Percentiles rank a stretch among this genome's conserved stretches.
Evolutionary conservation across 1,284 basidiomycete species (phyloP).

Genomic region (Rhizoctonia solani): DNA sequence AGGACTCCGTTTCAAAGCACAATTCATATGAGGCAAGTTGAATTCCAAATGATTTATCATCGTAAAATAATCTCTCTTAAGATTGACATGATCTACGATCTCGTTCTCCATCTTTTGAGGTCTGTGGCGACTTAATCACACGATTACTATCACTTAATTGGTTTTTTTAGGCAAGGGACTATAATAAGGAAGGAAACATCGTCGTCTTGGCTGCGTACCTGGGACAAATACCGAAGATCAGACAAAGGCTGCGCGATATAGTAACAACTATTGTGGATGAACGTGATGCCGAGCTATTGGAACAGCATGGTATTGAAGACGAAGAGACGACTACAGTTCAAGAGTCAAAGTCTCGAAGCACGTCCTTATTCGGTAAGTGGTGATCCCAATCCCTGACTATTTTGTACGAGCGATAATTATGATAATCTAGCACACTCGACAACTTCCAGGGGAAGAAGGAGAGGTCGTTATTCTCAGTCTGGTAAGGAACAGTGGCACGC

Average conservation of each 20-base stretch:
- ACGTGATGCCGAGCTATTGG: constrained; percentile 62
- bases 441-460: constrained; percentile 60
- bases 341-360: constrained; percentile 54
- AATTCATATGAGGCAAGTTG: constrained; percentile 66
- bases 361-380: constrained; percentile 45
- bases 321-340: constrained; percentile 48
- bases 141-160: too few species aligned
- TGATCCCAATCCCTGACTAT: background rate
- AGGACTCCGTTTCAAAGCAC: constrained; percentile 64
- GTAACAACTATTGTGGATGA: constrained; percentile 70
- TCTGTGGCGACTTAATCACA: too few species aligned
- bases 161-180: constrained; percentile 66
- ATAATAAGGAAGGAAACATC: constrained; percentile 66
- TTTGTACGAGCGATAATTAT: background rate
- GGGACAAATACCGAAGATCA: constrained; percentile 65
- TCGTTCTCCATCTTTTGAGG: constrained; percentile 68
- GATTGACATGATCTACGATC: constrained; percentile 70
- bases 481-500: constrained; percentile 64
- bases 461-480: constrained; percentile 70
- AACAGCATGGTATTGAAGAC: constrained; percentile 51
- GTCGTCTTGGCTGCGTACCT: constrained; percentile 76
- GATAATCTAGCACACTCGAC: constrained; percentile 63
- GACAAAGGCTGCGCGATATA: constrained; percentile 54
- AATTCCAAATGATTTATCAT: too few species aligned
- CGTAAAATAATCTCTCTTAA: too few species aligned